phyloP scores from a whole-genome alignment of 2,329 filamentous ascomycete species.

The Epichloe bromicola region DNA sequence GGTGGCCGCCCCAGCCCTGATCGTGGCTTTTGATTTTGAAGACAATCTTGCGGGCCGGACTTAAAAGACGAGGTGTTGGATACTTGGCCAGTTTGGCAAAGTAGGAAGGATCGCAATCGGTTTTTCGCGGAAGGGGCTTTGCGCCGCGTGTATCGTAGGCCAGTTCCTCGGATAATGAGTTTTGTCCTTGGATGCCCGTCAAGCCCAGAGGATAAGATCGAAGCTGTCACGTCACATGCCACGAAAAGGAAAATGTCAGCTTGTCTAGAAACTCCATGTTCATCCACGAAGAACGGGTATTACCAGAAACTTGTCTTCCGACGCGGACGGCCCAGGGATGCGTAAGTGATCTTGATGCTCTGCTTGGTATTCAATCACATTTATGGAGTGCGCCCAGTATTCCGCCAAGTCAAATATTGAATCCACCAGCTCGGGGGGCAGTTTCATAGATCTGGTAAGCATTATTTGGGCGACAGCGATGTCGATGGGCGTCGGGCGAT shows the following conservation, averaged over 20 bases:
- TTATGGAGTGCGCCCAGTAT: constrained; percentile 44
- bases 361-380: constrained; percentile 16
- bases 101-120: constrained; percentile 15
- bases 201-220: constrained; percentile 27
- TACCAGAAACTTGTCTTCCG: constrained; percentile 23
- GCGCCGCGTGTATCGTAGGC: constrained; percentile 18
- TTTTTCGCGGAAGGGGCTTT: constrained; percentile 14
- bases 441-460: constrained; percentile 26
- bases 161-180: constrained; percentile 15
- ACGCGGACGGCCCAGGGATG: constrained; percentile 12
- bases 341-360: constrained; percentile 12
- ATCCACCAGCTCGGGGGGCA: constrained; percentile 44
- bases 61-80: constrained; percentile 26
- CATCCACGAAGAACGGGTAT: background rate
- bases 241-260: background rate
- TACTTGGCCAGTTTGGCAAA: constrained; percentile 24
- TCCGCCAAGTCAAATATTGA: constrained; percentile 45
- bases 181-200: constrained; percentile 14
- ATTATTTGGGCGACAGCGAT: constrained; percentile 35
- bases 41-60: constrained; percentile 46
- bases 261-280: background rate
- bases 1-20: constrained; percentile 40
- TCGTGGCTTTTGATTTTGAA: constrained; percentile 45
- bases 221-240: constrained; percentile 14
- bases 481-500: constrained; percentile 31